phyloP scores from a whole-genome alignment of 73 alveolate species.

The Tetrahymena elliotti region DNA sequence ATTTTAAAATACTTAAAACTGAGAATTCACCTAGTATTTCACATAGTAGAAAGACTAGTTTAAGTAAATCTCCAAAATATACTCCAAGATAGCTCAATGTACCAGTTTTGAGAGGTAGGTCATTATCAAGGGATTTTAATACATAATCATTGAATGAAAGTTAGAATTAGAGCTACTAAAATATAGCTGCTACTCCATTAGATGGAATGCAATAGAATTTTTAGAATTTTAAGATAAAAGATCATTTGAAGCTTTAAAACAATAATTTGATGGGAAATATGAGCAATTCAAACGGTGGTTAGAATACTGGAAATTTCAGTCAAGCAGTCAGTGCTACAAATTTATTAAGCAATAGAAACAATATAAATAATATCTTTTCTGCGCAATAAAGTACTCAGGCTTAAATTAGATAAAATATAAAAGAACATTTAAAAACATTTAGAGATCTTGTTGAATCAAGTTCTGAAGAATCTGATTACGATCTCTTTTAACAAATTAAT shows the following conservation, averaged over 20 bases:
- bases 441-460: not conserved
- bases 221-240: not conserved
- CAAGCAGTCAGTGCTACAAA: not conserved
- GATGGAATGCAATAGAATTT: not conserved
- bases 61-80: not conserved
- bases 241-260: not conserved
- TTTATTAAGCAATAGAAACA: not conserved
- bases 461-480: not conserved
- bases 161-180: not conserved
- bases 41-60: not conserved
- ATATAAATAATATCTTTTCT: not conserved
- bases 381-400: not conserved
- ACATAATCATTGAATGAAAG: not conserved
- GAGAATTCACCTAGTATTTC: not conserved
- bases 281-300: not conserved
- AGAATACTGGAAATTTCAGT: not conserved
- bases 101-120: not conserved
- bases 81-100: not conserved
- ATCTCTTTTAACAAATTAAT: not conserved
- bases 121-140: not conserved
- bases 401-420: not conserved
- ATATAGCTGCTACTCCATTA: not conserved
- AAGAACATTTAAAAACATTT: not conserved
- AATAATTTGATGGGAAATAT: not conserved
- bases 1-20: not conserved